phyloP scores from a whole-genome alignment of 306 rosid genomes.

The Rosa lucieae region DNA sequence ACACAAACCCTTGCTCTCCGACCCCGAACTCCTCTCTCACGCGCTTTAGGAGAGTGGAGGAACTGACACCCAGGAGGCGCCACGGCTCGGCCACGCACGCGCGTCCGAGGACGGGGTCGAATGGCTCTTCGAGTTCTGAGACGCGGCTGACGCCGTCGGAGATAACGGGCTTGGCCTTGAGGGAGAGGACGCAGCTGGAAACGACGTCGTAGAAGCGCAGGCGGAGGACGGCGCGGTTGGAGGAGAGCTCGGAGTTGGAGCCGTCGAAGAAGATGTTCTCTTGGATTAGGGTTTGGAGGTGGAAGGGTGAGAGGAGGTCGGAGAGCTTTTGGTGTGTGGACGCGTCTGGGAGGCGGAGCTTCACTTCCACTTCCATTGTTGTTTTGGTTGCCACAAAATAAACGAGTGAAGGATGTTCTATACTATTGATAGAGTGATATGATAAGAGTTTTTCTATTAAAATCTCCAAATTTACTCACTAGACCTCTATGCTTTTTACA shows the following conservation, averaged over 20 bases:
- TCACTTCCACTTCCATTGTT: slow-evolving; percentile 55
- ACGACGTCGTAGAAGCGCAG: slow-evolving; percentile 46
- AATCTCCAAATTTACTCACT: too few relatives aligned
- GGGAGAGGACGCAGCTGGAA: slow-evolving; percentile 37
- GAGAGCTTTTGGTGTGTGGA: slow-evolving; percentile 54
- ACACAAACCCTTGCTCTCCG: slow-evolving; percentile 29
- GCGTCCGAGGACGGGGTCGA: slow-evolving; percentile 45
- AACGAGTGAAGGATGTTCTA: slow-evolving; percentile 1
- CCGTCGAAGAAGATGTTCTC: slow-evolving; percentile 67
- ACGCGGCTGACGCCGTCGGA: slow-evolving; percentile 46
- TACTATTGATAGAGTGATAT: neutral
- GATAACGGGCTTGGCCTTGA: slow-evolving; percentile 52
- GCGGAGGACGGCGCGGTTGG: slow-evolving; percentile 53
- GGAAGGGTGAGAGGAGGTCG: slow-evolving; percentile 49
- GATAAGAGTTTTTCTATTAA: too few relatives aligned
- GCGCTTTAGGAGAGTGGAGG: slow-evolving; percentile 36
- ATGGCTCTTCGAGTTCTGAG: slow-evolving; percentile 53
- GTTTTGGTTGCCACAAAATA: neutral
- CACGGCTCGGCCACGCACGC: slow-evolving; percentile 58
- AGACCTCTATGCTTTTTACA: too few relatives aligned
- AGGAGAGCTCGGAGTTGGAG: slow-evolving; percentile 47
- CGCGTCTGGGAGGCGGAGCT: slow-evolving; percentile 52
- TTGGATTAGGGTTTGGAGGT: slow-evolving; percentile 48
- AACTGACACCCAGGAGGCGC: slow-evolving; percentile 34
- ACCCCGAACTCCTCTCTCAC: slow-evolving; percentile 40